These are phyloP conservation scores for Neurospora crassa DNA, from an alignment of 2,329 filamentous ascomycete genomes.

Conservation along the genomic window DNA sequence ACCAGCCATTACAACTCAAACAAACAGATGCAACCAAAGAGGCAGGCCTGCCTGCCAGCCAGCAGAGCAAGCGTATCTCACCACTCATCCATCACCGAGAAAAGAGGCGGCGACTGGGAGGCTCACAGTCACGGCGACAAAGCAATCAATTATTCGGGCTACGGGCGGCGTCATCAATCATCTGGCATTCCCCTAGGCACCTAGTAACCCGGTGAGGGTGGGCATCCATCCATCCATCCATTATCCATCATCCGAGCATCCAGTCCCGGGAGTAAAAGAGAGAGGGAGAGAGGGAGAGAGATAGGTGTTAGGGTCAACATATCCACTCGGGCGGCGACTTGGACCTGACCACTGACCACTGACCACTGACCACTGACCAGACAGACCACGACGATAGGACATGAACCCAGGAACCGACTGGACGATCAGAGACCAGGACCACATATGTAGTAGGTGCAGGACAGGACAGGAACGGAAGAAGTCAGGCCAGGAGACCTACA, in stretches of 20 bases:
- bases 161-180: neutral
- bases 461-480: neutral
- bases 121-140: conserved; percentile 6
- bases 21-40: conserved; percentile 8
- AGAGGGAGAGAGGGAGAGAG: too few relatives aligned
- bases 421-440: conserved; percentile 2
- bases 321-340: neutral
- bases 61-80: neutral
- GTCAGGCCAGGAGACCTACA: neutral
- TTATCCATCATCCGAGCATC: too few relatives aligned
- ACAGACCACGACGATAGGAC: neutral
- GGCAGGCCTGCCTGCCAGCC: conserved; percentile 10
- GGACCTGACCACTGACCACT: neutral
- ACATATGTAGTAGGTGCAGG: neutral
- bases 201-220: neutral
- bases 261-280: too few relatives aligned
- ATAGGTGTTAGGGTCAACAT: neutral
- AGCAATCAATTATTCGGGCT: neutral
- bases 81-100: conserved; percentile 1
- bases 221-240: neutral
- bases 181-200: neutral
- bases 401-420: conserved; percentile 1
- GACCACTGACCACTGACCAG: neutral
- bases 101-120: conserved; percentile 4
- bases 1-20: neutral